Evolutionary conservation across 768 basidiomycete species (phyloP).

Genomic region (Termitomyces sp.): DNA sequence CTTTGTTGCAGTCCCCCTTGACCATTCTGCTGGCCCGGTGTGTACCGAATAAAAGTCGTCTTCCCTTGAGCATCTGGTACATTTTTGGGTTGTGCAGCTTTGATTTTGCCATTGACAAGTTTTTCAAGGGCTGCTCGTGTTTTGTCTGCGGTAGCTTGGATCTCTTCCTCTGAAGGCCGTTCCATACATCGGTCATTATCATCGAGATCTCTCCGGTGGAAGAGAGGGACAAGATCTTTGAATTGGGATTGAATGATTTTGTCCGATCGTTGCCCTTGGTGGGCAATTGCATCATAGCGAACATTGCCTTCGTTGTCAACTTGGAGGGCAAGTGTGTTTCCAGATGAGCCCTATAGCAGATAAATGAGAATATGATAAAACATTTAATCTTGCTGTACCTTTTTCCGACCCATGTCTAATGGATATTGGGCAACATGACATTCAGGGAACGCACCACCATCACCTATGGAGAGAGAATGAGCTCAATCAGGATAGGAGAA

Average conservation of each 20-base stretch:
- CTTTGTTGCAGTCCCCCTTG: constrained; percentile 77
- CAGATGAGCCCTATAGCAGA: constrained; percentile 67
- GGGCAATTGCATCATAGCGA: constrained; percentile 95
- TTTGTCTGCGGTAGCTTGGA: constrained; percentile 86
- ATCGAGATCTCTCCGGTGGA: constrained; percentile 83
- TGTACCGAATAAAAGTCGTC: constrained; percentile 92
- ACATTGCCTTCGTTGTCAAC: constrained; percentile 97
- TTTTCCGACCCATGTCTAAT: constrained; percentile 92
- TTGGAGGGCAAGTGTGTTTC: constrained; percentile 94
- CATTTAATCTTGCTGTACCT: constrained; percentile 45
- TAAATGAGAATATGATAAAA: constrained; percentile 6
- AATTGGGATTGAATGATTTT: constrained; percentile 92
- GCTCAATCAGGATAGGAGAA: background rate
- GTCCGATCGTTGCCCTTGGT: constrained; percentile 87
- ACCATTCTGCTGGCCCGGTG: constrained; percentile 85
- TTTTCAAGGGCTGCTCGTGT: constrained; percentile 92
- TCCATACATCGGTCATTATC: constrained; percentile 79
- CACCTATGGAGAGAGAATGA: constrained; percentile 38
- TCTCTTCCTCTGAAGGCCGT: constrained; percentile 90
- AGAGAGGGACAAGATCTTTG: constrained; percentile 94
- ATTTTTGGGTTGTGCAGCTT: constrained; percentile 96
- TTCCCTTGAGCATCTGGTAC: constrained; percentile 83
- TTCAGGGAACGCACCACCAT: constrained; percentile 89
- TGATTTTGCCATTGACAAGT: constrained; percentile 93
- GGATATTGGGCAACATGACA: constrained; percentile 98